Base-by-base conservation (phyloP, 176 grass and related monocot species). In the Guadua angustifolia region DNA sequence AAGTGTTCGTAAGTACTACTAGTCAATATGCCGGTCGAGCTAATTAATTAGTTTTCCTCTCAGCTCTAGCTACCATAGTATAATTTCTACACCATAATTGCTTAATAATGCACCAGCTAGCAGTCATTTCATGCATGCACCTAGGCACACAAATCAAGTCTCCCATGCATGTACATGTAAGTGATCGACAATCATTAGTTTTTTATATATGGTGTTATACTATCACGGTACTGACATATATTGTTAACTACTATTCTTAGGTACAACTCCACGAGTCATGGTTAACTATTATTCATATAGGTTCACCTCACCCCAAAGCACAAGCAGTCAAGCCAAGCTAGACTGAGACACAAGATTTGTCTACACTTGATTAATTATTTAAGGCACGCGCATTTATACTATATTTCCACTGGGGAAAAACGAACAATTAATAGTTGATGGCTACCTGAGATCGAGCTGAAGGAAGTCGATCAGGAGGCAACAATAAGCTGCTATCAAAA, bases 51-150 rank as follows among this genome's bases (percentile, higher is more conserved):
- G 5, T 51, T 51, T 51, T 51, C 18, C 52, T 55, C 51, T 58
- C 52, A 24, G 35, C 22, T 24, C 35, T 35, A 53, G 22, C 44
- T 71, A 46, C 13, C n/a, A 15, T 44, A 9, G 10, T 22, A 17
- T 12, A 39, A 77, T 16, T 5, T 16, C 39, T 63, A 29, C 9
- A 9, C 42, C 42, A 11, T 24, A 7, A 33, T 60, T 81, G 21
- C 63, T 51, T 52, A 5, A 7, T 16, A 39, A 65, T 42, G 17
- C 13, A 58, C 17, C 17, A 51, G 66, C 21, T 7, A 40, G 66
- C 15, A 62, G 55, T 52, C 43, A 79, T 72, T 79, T 60, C 79
- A 62, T 88, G 85, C 79, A 62, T 88, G 85, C 50, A 60, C 62
- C 85, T 58, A 38, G 19, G 21, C 26, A 46, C 26, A 46, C 17